A percentile compares a stretch with the other conserved stretches of the same genome.
Conservation (phyloP, 495 filamentous ascomycete species). For the Neurospora terricola region DNA sequence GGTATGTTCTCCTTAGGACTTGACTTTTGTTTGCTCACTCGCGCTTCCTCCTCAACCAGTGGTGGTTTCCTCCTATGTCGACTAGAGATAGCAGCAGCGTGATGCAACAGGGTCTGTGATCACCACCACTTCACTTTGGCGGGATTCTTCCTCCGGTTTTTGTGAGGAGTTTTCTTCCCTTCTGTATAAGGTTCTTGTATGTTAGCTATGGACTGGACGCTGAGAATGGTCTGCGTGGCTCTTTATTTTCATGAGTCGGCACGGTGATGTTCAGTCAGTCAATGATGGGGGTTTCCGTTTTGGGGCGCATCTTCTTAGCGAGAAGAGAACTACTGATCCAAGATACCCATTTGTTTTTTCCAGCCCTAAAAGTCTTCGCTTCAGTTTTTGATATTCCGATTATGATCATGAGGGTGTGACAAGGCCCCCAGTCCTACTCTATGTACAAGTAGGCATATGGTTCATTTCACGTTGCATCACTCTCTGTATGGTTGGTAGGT, state of each 20-base stretch:
- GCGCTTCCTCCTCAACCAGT: neutral
- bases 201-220: neutral
- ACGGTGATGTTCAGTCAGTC: neutral
- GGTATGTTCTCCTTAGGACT: neutral
- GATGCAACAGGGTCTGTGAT: slow-evolving; percentile 16
- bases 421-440: neutral
- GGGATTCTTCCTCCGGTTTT: neutral
- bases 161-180: neutral
- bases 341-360: neutral
- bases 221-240: neutral
- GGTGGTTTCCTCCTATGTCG: slow-evolving; percentile 6
- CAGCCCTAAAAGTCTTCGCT: neutral
- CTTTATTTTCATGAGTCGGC: neutral
- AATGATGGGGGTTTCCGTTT: neutral
- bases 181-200: neutral
- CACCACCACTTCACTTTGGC: neutral
- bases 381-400: neutral
- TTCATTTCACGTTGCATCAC: neutral
- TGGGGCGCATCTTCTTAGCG: neutral
- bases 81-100: slow-evolving; percentile 20
- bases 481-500: neutral
- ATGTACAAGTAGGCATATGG: no score
- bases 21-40: neutral
- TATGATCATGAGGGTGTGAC: neutral
- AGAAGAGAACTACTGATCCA: neutral